A percentile compares a stretch with the other conserved stretches of the same genome.
Conservation (phyloP, 805 yeast genomes). For the Citeromyces matritensis region DNA sequence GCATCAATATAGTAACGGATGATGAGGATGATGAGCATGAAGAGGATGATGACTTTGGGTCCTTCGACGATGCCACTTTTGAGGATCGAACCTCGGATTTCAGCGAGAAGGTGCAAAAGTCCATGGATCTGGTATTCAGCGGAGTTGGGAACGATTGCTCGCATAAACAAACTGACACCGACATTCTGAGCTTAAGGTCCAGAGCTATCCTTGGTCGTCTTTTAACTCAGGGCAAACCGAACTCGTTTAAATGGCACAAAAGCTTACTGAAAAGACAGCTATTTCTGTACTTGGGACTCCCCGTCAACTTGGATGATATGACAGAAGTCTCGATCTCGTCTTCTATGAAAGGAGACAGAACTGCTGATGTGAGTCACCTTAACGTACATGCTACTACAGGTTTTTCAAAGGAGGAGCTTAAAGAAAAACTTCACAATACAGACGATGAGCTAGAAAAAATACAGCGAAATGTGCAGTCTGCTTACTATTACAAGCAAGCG, state of each 20-base stretch:
- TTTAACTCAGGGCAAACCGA: constrained; percentile 23
- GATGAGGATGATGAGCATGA: background rate
- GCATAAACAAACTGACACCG: background rate
- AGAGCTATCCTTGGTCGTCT: constrained; percentile 9
- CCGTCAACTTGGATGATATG: constrained; percentile 52
- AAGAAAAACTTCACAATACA: constrained; percentile 9
- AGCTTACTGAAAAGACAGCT: constrained; percentile 52
- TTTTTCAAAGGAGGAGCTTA: constrained; percentile 15
- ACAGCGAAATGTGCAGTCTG: constrained; percentile 11
- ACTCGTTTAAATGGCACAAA: constrained; percentile 55
- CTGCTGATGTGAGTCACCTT: constrained; percentile 3
- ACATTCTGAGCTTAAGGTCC: constrained; percentile 10
- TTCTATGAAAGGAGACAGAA: constrained; percentile 1
- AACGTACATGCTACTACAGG: constrained; percentile 9
- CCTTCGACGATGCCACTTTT: background rate
- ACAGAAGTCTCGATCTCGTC: constrained; percentile 2
- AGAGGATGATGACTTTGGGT: background rate
- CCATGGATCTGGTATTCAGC: background rate
- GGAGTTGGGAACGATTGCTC: background rate
- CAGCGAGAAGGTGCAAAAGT: background rate
- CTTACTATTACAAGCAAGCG: constrained; percentile 7
- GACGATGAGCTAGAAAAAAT: constrained; percentile 8
- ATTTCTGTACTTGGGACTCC: constrained; percentile 53
- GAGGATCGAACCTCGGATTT: background rate
- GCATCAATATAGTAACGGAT: too few species aligned